Conservation (phyloP, 2,329 filamentous ascomycete species). For the Plectosphaerella sp. region DNA sequence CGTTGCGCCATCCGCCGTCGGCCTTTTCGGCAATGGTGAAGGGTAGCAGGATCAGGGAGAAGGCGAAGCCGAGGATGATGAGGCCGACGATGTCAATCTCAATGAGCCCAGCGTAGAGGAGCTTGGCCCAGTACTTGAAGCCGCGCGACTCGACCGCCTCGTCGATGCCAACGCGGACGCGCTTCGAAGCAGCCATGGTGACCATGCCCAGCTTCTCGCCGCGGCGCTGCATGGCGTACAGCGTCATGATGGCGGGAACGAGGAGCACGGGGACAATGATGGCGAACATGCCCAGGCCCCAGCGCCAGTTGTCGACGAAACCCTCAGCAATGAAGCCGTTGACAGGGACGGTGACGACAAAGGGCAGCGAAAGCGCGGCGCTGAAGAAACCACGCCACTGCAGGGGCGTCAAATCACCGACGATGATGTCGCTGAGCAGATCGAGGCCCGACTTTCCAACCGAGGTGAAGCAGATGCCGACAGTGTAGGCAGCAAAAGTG, state of each 20-base stretch:
- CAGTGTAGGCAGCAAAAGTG: slow-evolving; percentile 25
- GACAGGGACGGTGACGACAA: slow-evolving; percentile 31
- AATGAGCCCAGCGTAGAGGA: slow-evolving; percentile 34
- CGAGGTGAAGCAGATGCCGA: slow-evolving; percentile 30
- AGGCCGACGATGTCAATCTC: slow-evolving; percentile 57
- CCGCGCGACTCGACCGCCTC: slow-evolving; percentile 4
- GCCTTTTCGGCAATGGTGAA: slow-evolving; percentile 45
- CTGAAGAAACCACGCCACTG: slow-evolving; percentile 31
- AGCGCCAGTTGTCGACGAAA: slow-evolving; percentile 47
- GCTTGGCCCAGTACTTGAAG: slow-evolving; percentile 15
- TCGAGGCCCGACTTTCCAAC: slow-evolving; percentile 31
- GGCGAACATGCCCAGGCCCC: slow-evolving; percentile 59
- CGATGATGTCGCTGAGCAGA: slow-evolving; percentile 29
- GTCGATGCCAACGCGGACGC: slow-evolving; percentile 26
- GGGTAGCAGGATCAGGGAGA: slow-evolving; percentile 58
- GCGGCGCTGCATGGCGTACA: slow-evolving; percentile 53
- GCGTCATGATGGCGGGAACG: slow-evolving; percentile 49
- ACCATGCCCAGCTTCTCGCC: slow-evolving; percentile 48
- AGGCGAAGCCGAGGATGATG: slow-evolving; percentile 51
- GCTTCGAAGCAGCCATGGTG: slow-evolving; percentile 26
- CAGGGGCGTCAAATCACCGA: slow-evolving; percentile 28
- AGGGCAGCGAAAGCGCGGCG: slow-evolving; percentile 18
- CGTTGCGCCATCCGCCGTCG: slow-evolving; percentile 26
- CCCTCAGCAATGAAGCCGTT: slow-evolving; percentile 36
- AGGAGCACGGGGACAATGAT: slow-evolving; percentile 56